Evolutionary conservation across 2,329 filamentous ascomycete genomes (phyloP), one percentile per base, ranked within the genome.

Genomic region (Penicillium brevicompactum): DNA sequence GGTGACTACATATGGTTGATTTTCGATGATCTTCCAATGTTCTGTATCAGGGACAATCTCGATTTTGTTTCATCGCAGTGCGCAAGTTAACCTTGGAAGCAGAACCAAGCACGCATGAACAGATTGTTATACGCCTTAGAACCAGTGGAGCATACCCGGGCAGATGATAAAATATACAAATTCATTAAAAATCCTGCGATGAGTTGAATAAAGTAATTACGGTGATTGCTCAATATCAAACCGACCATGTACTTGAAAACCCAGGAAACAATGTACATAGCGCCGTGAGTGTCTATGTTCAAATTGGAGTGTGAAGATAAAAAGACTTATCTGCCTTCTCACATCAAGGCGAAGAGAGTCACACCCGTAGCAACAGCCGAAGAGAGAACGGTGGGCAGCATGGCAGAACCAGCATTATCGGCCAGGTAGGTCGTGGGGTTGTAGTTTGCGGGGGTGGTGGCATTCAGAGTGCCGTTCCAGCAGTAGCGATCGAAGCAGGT

Each of bases 401-500:
- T 43, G 5, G 34, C 22, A 1, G 53, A 34, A 27, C 55, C 60
- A 4, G 50, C 34, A 42, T 38, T 58, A 4, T 57, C 51, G 9
- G 50, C 42, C n/a, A 63, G 7, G 11, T 57, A 30, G 16, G 51
- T 38, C 8, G 44, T 54, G 1, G 83, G 82, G 21, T 77, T 69
- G 56, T 81, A 85, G 0, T 60, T 55, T 1, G 65, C 57, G 0
- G 73, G 70, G 5, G 56, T 62, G 0, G 75, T 76, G 40, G 67
- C 73, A 41, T 82, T 75, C 6, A 76, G 55, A 1, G 84, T 90
- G n/a, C 94, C 94, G 71, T 97, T 84, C 94, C 94, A 99, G 82
- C 94, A 99, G 78, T 97, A 97, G 18, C 79, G 74, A 11, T 79
- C 63, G 74, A 97, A 97, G 77, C 94, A 99, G 47, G 81, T 67